Base-by-base conservation (phyloP, 129 eudicot genomes). In the Calendula officinalis region DNA sequence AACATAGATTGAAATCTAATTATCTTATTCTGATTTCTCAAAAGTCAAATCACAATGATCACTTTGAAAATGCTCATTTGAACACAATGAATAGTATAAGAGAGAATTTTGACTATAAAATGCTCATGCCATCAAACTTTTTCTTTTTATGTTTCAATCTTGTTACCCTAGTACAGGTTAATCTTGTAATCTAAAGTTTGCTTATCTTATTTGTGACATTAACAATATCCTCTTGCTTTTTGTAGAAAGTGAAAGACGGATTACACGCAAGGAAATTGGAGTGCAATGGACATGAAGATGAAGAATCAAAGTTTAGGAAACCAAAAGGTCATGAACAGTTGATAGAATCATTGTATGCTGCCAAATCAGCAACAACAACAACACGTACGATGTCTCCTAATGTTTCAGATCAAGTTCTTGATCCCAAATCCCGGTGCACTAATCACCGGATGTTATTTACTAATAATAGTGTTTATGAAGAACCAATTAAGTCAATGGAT, bases 301-400 rank as follows among this genome's bases (percentile, higher is more conserved):
- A 64, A 4, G 80, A 65, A 52, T 56, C 79, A 3, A 65, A 67
- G 71, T 80, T 82, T 41, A 50, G 41, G 39, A 91, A 82, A 68
- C 82, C 87, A 8, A 60, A 44, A 46, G 90, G 79, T 49, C 97
- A 91, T 65, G 94, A 91, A 44, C 82, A 87, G 60, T 91, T 91
- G 57, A 77, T 54, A 22, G 66, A 54, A 22, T 74, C 90, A 34
- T 67, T 49, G 8, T 10, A 64, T 47, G 39, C 76, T 69, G 76
- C 77, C 47, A 34, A 60, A 13, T 61, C 77, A 70, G 27, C 69
- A 71, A 34, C 71, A 70, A 15, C 69, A 71, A 34, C 71, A 37
- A 63, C 72, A 47, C 8, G 43, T 33, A 44, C 56, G 1, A 45
- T 62, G 9, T 42, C 76, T 51, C 63, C 69, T 15, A 54, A 56